Percentiles rank a stretch among this genome's conserved stretches.
Conservation (phyloP, 768 basidiomycete genomes). For the Russula dissimulans region DNA sequence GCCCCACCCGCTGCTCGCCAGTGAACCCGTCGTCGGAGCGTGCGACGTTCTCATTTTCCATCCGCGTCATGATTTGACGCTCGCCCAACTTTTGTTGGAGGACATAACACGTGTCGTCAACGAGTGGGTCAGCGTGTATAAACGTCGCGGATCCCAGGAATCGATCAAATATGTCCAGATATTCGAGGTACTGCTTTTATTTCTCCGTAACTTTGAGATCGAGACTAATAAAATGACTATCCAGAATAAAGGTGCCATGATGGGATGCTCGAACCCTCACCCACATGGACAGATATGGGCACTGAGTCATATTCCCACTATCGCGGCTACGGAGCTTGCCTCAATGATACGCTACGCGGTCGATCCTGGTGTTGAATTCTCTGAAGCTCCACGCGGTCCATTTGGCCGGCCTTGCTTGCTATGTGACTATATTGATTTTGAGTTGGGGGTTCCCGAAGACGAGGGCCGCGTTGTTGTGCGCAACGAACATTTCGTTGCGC, state of each 20-base stretch:
- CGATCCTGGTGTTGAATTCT: constrained; percentile 27
- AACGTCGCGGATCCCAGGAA: constrained; percentile 46
- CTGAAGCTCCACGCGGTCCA: constrained; percentile 47
- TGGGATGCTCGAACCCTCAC: constrained; percentile 94
- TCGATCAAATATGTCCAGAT: constrained; percentile 79
- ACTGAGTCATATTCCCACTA: constrained; percentile 56
- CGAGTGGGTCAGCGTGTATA: constrained; percentile 67
- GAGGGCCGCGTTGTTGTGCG: constrained; percentile 56
- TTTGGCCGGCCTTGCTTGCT: constrained; percentile 57
- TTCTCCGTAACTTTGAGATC: background rate
- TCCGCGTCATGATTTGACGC: constrained; percentile 77
- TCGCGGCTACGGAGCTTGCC: constrained; percentile 57
- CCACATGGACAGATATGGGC: constrained; percentile 92
- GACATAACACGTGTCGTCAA: constrained; percentile 60
- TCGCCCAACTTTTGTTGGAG: constrained; percentile 49
- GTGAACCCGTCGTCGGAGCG: constrained; percentile 64
- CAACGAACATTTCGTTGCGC: constrained; percentile 70
- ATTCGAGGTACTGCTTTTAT: constrained; percentile 53
- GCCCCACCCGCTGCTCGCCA: constrained; percentile 51
- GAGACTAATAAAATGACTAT: background rate
- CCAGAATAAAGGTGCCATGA: constrained; percentile 89
- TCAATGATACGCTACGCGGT: constrained; percentile 45
- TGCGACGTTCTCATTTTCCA: constrained; percentile 88
- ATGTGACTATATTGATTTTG: constrained; percentile 69
- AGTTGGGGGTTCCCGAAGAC: constrained; percentile 35